A percentile compares a stretch with the other conserved stretches of the same genome.
phyloP scores from a whole-genome alignment of 495 filamentous ascomycete genomes.

The Neurospora sp. region DNA sequence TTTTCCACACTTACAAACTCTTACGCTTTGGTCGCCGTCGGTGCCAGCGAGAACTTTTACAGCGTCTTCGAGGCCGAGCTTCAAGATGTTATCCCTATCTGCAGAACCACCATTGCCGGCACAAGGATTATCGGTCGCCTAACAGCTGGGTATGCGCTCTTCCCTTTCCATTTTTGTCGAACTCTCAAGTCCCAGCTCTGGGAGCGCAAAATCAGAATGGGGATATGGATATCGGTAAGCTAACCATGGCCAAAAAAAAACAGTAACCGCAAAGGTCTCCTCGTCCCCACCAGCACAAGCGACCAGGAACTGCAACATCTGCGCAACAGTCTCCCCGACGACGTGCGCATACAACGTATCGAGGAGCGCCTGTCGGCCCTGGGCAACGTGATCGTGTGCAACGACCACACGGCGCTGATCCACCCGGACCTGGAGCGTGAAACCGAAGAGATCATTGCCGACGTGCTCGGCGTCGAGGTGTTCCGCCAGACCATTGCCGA shows the following conservation, averaged over 20 bases:
- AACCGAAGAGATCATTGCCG: slow-evolving; percentile 91
- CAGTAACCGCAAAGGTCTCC: slow-evolving; percentile 90
- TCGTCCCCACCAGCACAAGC: slow-evolving; percentile 90
- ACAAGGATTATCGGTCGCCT: slow-evolving; percentile 91
- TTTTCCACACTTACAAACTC: slow-evolving; percentile 94
- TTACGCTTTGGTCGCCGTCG: slow-evolving; percentile 84
- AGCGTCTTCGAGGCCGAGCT: slow-evolving; percentile 93
- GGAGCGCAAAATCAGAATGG: background rate
- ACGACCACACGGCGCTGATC: slow-evolving; percentile 92
- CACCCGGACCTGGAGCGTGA: slow-evolving; percentile 97
- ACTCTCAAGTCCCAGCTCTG: background rate
- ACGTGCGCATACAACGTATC: slow-evolving; percentile 83
- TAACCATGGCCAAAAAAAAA: slow-evolving; percentile 5
- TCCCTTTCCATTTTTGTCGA: background rate
- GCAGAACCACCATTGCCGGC: slow-evolving; percentile 92
- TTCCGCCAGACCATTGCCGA: slow-evolving; percentile 96
- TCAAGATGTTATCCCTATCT: slow-evolving; percentile 95
- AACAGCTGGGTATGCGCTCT: slow-evolving; percentile 70
- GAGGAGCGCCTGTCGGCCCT: slow-evolving; percentile 94
- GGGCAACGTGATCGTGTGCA: slow-evolving; percentile 92
- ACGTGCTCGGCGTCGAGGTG: slow-evolving; percentile 94
- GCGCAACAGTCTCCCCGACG: slow-evolving; percentile 83
- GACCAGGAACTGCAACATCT: slow-evolving; percentile 97
- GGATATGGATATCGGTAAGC: background rate
- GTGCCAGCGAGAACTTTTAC: slow-evolving; percentile 98